Evolutionary conservation across 139 green algal genomes (phyloP).

Genomic region (Chlamydomonas applanata): DNA sequence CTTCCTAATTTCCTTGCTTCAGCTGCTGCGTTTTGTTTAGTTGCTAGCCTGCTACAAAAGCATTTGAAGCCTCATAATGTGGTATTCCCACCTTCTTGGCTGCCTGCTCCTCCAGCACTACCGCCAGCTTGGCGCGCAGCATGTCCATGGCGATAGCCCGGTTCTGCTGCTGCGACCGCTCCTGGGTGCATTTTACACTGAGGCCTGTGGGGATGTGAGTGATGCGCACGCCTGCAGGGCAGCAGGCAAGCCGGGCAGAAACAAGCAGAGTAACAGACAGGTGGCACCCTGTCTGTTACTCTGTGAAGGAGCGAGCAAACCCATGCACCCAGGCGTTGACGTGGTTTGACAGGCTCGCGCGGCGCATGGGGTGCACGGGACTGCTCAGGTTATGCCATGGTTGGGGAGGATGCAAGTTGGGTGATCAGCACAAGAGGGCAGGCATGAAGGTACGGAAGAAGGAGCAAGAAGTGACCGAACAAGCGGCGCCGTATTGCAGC

Average conservation of each 20-base stretch:
- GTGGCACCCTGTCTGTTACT: too few relatives aligned
- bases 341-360: too few relatives aligned
- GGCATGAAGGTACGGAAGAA: too few relatives aligned
- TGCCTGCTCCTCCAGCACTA: slow-evolving; percentile 85
- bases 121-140: slow-evolving; percentile 73
- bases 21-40: background rate
- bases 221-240: slow-evolving; percentile 70
- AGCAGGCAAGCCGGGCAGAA: background rate
- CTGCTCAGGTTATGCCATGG: too few relatives aligned
- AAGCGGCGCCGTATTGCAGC: too few relatives aligned
- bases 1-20: background rate
- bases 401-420: too few relatives aligned
- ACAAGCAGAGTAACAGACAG: too few relatives aligned
- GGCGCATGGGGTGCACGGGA: too few relatives aligned
- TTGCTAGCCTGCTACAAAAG: slow-evolving; percentile 10
- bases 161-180: slow-evolving; percentile 80
- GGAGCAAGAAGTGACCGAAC: too few relatives aligned
- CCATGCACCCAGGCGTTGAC: too few relatives aligned
- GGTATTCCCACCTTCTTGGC: slow-evolving; percentile 38
- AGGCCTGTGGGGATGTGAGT: slow-evolving; percentile 89
- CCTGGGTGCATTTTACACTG: slow-evolving; percentile 76
- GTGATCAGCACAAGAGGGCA: too few relatives aligned
- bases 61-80: background rate
- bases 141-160: slow-evolving; percentile 55
- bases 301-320: too few relatives aligned